These are phyloP conservation scores for Citrus inodora DNA, from an alignment of 345 rosid species.

Conservation along the genomic window DNA sequence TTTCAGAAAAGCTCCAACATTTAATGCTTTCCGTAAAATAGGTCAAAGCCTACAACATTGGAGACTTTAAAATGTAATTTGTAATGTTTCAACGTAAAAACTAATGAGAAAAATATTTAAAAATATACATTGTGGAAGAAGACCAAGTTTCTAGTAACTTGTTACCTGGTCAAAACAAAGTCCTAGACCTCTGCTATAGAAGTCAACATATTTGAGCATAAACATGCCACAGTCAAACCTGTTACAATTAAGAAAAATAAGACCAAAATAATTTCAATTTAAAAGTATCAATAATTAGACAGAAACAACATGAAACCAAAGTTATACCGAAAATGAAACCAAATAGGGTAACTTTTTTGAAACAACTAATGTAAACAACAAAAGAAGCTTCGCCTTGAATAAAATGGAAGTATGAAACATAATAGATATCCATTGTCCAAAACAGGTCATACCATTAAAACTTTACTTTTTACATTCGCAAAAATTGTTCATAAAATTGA, in stretches of 20 bases:
- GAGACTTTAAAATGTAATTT: neutral
- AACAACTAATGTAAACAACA: neutral
- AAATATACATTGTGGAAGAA: neutral
- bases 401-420: neutral
- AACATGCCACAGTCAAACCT: conserved; percentile 98
- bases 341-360: neutral
- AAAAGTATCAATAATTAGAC: neutral
- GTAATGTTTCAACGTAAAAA: neutral
- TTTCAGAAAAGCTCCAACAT: neutral
- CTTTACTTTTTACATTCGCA: neutral
- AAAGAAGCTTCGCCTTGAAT: neutral
- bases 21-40: neutral
- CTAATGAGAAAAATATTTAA: neutral
- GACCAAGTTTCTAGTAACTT: neutral
- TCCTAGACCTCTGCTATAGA: conserved; percentile 78
- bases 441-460: neutral
- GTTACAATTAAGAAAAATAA: conserved; percentile 11
- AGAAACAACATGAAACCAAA: neutral
- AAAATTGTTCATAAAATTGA: neutral
- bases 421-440: neutral
- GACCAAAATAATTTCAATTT: neutral
- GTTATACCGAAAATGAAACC: neutral
- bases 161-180: conserved; percentile 90
- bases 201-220: conserved; percentile 95
- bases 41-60: neutral